A percentile compares a stretch with the other conserved stretches of the same genome.
Evolutionary conservation across 169 alveolate species (phyloP).

Genomic region (Cryptosporidium baileyi): DNA sequence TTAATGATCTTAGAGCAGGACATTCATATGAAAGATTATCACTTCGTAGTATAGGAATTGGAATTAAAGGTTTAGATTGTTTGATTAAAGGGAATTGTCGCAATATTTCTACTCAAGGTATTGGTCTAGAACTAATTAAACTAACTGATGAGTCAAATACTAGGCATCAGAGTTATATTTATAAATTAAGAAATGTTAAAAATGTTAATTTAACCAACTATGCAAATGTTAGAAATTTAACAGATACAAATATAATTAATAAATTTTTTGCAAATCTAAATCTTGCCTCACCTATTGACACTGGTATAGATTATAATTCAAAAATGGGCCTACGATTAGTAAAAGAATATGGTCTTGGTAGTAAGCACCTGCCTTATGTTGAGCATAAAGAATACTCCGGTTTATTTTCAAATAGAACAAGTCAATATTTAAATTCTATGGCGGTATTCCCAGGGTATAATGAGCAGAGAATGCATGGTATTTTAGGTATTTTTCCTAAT

Average conservation of each 20-base stretch:
- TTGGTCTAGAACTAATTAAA: conserved; percentile 22
- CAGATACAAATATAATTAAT: conserved; percentile 9
- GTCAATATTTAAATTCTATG: conserved; percentile 17
- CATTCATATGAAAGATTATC: background rate
- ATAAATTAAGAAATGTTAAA: conserved; percentile 5
- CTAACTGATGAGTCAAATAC: conserved; percentile 11
- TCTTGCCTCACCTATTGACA: background rate
- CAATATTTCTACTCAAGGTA: too few relatives aligned
- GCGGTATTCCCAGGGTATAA: conserved; percentile 64
- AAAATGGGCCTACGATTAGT: conserved; percentile 9
- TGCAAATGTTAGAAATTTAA: conserved; percentile 40
- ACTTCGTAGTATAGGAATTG: background rate
- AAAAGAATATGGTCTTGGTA: conserved; percentile 32
- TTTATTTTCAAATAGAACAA: background rate
- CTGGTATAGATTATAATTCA: conserved; percentile 29
- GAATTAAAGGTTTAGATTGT: background rate
- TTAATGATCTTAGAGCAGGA: background rate
- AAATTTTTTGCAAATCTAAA: conserved; percentile 9
- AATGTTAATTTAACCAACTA: conserved; percentile 6
- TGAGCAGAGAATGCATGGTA: conserved; percentile 25
- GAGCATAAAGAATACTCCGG: conserved; percentile 17
- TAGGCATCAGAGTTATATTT: conserved; percentile 60
- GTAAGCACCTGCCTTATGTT: conserved; percentile 49
- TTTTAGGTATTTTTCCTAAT: conserved; percentile 61
- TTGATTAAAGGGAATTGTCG: conserved; percentile 6